Percentiles rank a stretch among this genome's conserved stretches.
These are phyloP conservation scores for Gossypium laxum DNA, from an alignment of 441 rosid species.

Conservation along the genomic window DNA sequence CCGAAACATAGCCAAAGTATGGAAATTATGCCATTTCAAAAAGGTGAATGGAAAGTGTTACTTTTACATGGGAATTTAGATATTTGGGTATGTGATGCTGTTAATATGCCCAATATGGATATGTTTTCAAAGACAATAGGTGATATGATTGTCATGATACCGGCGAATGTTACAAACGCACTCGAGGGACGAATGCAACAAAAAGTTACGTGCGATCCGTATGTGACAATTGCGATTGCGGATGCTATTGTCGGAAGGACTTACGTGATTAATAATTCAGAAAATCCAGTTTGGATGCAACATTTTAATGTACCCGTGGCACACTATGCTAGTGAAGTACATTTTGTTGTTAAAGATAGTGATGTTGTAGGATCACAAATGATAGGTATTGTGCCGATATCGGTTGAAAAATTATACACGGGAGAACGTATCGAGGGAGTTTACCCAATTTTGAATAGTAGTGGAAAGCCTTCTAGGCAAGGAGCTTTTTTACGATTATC, in stretches of 20 bases:
- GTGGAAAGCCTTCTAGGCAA: conserved; percentile 72
- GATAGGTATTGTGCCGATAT: conserved; percentile 75
- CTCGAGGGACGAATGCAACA: conserved; percentile 41
- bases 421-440: conserved; percentile 62
- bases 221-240: conserved; percentile 56
- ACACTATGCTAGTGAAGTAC: conserved; percentile 68
- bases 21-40: conserved; percentile 43
- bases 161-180: conserved; percentile 33
- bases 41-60: conserved; percentile 51
- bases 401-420: conserved; percentile 55
- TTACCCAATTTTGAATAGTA: conserved; percentile 47
- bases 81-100: conserved; percentile 62
- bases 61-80: conserved; percentile 81
- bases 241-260: conserved; percentile 73
- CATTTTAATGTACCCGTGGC: conserved; percentile 88
- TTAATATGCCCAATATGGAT: conserved; percentile 94
- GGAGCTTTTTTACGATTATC: conserved; percentile 61
- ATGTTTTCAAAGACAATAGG: conserved; percentile 74
- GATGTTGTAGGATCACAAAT: conserved; percentile 86
- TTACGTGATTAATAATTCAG: conserved; percentile 66
- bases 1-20: conserved; percentile 26
- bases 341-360: conserved; percentile 79
- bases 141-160: conserved; percentile 38
- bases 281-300: conserved; percentile 83
- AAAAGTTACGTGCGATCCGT: conserved; percentile 82